Evolutionary conservation across 371 early-diverging fungal species (phyloP), one percentile per base, ranked within the genome.

Genomic region (Batrachochytrium dendrobatidis): DNA sequence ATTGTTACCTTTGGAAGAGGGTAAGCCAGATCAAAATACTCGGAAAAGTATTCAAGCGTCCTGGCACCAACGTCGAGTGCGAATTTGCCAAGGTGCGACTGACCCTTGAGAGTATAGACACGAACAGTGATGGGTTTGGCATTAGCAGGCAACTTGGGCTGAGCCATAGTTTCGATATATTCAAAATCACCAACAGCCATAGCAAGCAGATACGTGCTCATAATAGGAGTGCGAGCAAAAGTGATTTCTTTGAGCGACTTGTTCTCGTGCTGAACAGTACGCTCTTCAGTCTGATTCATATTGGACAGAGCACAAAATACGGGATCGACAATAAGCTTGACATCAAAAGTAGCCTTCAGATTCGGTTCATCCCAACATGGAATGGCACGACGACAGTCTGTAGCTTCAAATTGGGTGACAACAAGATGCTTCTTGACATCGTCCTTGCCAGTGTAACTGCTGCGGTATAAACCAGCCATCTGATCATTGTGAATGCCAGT

Each of bases 381-480:
- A 71, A 95, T 89, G 12, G 86, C 89, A 34, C 85, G 76, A 56
- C 96, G 81, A n/a, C 90, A 89, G 71, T 87, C 86, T 15, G 93
- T 89, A n/a, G 96, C 81, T 72, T 94, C 93, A 75, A 94, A 95
- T 69, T 95, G 94, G 17, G 94, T 95, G 28, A 83, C 84, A 22
- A 83, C 88, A 76, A 92, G 75, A 64, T 75, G 82, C 69, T 84
- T 80, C 56, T 76, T 83, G 51, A 82, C 65, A 30, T 60, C 68
- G 49, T 78, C 63, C 2, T 59, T 55, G 64, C 86, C 84, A 22
- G 76, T 81, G 68, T 88, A 92, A 8, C 71, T 69, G 48, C 82
- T 79, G 34, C 91, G 80, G 72, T 94, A 94, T 65, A 94, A 90
- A 0, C 95, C 94, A 57, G 73, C 73, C 86, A 94, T 83, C 60